phyloP scores from a whole-genome alignment of 2,329 filamentous ascomycete genomes.

The Claviceps arundinis region DNA sequence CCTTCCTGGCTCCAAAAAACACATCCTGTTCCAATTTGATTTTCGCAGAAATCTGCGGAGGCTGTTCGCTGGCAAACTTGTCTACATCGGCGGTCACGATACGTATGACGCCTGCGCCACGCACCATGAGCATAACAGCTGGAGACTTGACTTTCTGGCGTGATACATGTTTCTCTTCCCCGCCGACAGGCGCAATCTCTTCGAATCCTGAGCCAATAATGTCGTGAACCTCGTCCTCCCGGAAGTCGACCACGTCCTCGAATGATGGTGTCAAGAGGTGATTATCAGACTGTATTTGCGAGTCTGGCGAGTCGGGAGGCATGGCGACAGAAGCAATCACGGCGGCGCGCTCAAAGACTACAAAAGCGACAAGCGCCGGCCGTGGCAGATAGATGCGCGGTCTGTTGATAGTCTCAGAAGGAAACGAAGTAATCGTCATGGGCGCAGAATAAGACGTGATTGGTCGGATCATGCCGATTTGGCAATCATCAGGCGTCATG shows the following conservation, averaged over 20 bases:
- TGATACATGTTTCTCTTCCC: constrained; percentile 35
- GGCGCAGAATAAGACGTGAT: constrained; percentile 51
- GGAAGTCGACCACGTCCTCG: constrained; percentile 78
- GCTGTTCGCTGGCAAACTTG: constrained; percentile 43
- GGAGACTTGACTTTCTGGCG: constrained; percentile 49
- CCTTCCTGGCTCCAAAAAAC: constrained; percentile 71
- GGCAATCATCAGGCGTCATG: constrained; percentile 37
- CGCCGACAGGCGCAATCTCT: constrained; percentile 29
- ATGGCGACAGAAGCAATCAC: constrained; percentile 62
- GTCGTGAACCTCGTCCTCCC: constrained; percentile 48
- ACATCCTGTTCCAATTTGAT: constrained; percentile 89
- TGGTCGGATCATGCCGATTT: constrained; percentile 54
- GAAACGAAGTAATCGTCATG: constrained; percentile 28
- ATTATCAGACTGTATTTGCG: constrained; percentile 58
- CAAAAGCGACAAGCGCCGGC: constrained; percentile 66
- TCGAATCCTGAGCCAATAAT: constrained; percentile 52
- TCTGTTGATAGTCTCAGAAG: constrained; percentile 21
- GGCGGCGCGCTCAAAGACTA: constrained; percentile 67
- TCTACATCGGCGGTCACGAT: constrained; percentile 45
- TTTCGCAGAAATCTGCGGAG: constrained; percentile 61
- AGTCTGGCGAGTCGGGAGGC: constrained; percentile 57
- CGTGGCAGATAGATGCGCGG: constrained; percentile 66
- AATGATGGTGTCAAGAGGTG: constrained; percentile 53
- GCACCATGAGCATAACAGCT: constrained; percentile 46
- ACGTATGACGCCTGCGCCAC: constrained; percentile 48